Percentiles rank a stretch among this genome's conserved stretches.
phyloP scores from a whole-genome alignment of 768 basidiomycete species.

The Collybia mongolica region DNA sequence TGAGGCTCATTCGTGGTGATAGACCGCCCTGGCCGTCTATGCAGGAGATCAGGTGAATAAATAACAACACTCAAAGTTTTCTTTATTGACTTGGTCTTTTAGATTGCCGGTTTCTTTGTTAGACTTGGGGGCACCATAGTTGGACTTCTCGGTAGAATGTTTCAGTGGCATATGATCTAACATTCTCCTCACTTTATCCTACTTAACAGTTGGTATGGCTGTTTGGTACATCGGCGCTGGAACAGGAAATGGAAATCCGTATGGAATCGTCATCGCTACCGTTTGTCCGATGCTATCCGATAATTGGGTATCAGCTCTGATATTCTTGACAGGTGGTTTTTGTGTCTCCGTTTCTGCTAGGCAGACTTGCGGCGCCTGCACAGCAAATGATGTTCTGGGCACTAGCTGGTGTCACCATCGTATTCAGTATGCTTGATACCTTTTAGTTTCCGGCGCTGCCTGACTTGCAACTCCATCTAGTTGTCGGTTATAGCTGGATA shows the following conservation, averaged over 20 bases:
- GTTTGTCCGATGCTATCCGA: conserved; percentile 19
- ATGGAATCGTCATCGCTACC: conserved; percentile 39
- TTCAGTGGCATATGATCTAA: not conserved
- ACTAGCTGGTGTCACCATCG: conserved; percentile 35
- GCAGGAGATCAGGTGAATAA: conserved; percentile 39
- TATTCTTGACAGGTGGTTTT: conserved; percentile 26
- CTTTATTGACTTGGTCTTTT: not conserved
- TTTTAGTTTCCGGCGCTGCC: not conserved
- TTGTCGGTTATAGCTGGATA: conserved; percentile 43
- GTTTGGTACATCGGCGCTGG: conserved; percentile 46
- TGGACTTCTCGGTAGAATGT: conserved; percentile 31
- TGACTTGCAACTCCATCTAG: conserved; percentile 13
- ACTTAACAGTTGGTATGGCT: conserved; percentile 31
- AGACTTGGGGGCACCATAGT: conserved; percentile 30
- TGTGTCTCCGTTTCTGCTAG: conserved; percentile 32
- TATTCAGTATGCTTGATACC: conserved; percentile 28
- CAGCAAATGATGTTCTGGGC: conserved; percentile 34
- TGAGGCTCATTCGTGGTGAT: not conserved
- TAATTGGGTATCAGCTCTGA: not conserved
- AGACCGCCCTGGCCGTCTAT: conserved; percentile 38
- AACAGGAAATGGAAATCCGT: conserved; percentile 34
- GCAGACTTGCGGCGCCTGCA: conserved; percentile 31
- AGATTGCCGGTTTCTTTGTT: conserved; percentile 34
- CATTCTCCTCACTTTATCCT: too few relatives aligned
- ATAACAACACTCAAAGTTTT: not conserved